Conservation (phyloP, 176 grass and related monocot species). For the Microstegium vimineum region DNA sequence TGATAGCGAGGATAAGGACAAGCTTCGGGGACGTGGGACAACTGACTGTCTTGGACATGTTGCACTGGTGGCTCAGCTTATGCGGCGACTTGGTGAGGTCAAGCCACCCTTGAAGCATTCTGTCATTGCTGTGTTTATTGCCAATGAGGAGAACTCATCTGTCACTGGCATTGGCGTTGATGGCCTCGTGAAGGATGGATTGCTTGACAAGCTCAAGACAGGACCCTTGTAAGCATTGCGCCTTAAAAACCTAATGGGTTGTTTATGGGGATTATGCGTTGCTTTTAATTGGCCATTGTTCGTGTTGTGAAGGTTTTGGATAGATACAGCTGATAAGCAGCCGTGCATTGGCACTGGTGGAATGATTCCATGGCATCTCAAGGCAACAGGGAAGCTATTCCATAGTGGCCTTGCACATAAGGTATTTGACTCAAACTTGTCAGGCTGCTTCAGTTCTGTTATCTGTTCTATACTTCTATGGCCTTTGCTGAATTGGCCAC, state of each 20-base stretch:
- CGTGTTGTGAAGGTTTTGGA: constrained; percentile 66
- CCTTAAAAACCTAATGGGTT: not conserved
- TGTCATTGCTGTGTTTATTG: constrained; percentile 80
- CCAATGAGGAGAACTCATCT: constrained; percentile 89
- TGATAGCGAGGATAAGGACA: constrained; percentile 77
- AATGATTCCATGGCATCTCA: constrained; percentile 84
- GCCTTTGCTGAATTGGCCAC: not conserved
- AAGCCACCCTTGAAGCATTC: constrained; percentile 74
- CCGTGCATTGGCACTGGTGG: constrained; percentile 89
- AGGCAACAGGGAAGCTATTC: constrained; percentile 87
- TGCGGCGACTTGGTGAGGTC: constrained; percentile 67
- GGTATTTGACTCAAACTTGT: constrained; percentile 41
- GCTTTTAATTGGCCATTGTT: constrained; percentile 4
- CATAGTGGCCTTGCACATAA: constrained; percentile 96
- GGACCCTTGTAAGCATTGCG: constrained; percentile 71
- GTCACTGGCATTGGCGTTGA: constrained; percentile 72
- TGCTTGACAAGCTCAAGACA: constrained; percentile 71
- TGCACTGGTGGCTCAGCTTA: constrained; percentile 82
- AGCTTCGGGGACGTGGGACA: constrained; percentile 72
- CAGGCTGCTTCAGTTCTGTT: not conserved
- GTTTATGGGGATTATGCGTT: not conserved
- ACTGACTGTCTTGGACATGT: constrained; percentile 94
- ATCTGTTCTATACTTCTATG: not conserved
- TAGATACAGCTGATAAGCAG: constrained; percentile 95
- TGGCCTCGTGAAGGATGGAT: constrained; percentile 72